Evolutionary conservation across 2,329 filamentous ascomycete genomes (phyloP), one percentile per base, ranked within the genome.

Genomic region (Apiospora koreana): DNA sequence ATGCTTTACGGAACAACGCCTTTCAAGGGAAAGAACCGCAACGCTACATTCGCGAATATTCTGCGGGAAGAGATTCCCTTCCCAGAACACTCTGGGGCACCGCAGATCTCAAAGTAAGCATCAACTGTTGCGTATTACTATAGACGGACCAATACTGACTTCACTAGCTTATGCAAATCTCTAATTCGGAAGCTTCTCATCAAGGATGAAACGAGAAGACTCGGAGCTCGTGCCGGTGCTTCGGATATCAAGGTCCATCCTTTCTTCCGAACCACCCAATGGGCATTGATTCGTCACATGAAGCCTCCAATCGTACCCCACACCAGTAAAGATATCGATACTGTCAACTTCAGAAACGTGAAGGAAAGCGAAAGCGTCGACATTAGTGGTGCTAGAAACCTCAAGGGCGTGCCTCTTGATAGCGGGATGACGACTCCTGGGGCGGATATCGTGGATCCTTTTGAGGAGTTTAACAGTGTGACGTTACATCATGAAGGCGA

Each of bases 21-120:
- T 1, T 99, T 99, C 88, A 99, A 99, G 86, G 96, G 96, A 76
- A 98, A 99, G 89, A 99, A 98, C 82, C 90, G 96, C 48, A 99
- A 98, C 77, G 94, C 95, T 18, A 99, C 96, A 0, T 99, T 99
- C 84, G 95, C 95, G 72, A 99, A 98, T 80, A 99, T 99, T 75
- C 82, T 99, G 73, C 88, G 95, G 68, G 96, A 99, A 80, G 96
- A 99, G 74, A 96, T 98, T 72, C 93, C 94, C 7, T 99, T 99
- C 83, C 95, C 96, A 0, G 96, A 99, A 77, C 93, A 96, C 75
- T 89, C 92, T 38, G 93, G 93, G 43, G 87, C 91, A 31, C 94
- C 94, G 7, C 93, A 94, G 80, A 93, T 97, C 71, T 97, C 95
- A 70, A 97, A 95, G 95, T 98, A 88, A 83, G 94, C 86, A 12